Evolutionary conservation across 345 rosid species (phyloP), one percentile per base, ranked within the genome.

Genomic region (Acer saccharum): DNA sequence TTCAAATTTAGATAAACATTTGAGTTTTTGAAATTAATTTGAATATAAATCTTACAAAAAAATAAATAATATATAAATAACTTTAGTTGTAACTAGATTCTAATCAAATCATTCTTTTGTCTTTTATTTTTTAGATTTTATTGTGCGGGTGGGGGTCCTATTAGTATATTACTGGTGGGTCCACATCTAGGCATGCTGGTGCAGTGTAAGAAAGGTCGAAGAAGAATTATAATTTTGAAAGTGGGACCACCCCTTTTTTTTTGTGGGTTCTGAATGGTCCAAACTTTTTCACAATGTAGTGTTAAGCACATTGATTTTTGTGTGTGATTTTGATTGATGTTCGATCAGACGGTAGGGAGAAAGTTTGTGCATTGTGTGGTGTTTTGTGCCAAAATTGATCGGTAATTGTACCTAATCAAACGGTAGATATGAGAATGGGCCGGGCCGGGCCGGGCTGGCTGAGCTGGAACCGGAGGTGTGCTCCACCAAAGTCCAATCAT

Each of bases 181-280:
- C 85, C 79, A 21, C 32, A 23, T 65, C 2, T 68, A 27, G 50
- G 86, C 85, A 78, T 81, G 81, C 82, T 72, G 68, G 79, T 81
- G 70, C 77, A 48, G 14, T n/a, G 20, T 6, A 18, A 61, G 76
- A 35, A 77, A 35, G 29, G 46, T 3, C n/a, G 72, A 14, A 35
- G 71, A 54, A 23, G 25, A n/a, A 65, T 76, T 27, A 54, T 17
- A 23, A 29, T 5, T 64, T 50, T 18, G 50, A 52, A 44, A n/a
- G 74, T 79, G 77, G 85, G 87, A 43, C 82, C 80, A 65, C 39
- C 17, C 10, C 54, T 23, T 23, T 23, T 27, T 58, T 46, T 72
- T 43, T 23, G 20, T 27, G 62, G 72, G 66, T 65, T 71, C 82
- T 78, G 81, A 75, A 78, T 41, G 81, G 80, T 83, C 83, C 81